phyloP scores from a whole-genome alignment of 306 rosid genomes.

The Cyclanthera cordifolia region DNA sequence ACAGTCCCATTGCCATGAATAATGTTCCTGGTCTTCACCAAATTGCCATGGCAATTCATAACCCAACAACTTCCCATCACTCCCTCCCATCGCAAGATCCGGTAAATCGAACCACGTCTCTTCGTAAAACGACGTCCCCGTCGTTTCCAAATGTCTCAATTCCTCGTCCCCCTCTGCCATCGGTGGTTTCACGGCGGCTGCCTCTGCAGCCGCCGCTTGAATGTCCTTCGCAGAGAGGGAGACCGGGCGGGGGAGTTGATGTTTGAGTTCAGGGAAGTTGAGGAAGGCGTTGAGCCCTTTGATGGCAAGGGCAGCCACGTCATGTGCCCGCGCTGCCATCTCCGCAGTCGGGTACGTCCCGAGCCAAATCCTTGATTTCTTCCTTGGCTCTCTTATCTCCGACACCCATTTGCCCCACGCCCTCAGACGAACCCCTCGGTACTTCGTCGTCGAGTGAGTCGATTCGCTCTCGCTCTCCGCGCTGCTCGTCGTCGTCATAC shows the following conservation, averaged over 20 bases:
- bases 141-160: neutral
- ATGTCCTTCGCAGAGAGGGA: conserved; percentile 11
- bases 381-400: conserved; percentile 15
- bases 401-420: conserved; percentile 19
- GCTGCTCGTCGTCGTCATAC: neutral
- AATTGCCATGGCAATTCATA: conserved; percentile 39
- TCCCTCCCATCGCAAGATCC: conserved; percentile 18
- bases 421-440: conserved; percentile 10
- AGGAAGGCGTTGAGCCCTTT: conserved; percentile 11
- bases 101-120: conserved; percentile 17
- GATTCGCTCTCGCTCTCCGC: conserved; percentile 2
- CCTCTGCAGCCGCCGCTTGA: conserved; percentile 6
- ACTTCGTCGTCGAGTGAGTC: neutral
- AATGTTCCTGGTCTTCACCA: conserved; percentile 27
- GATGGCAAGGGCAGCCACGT: conserved; percentile 11
- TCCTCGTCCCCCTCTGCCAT: neutral
- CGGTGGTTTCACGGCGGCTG: neutral
- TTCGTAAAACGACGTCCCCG: neutral
- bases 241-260: conserved; percentile 8
- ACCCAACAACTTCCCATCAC: conserved; percentile 23
- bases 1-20: conserved; percentile 37
- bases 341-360: conserved; percentile 11
- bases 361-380: conserved; percentile 18
- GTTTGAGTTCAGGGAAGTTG: conserved; percentile 10
- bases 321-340: conserved; percentile 18